A percentile compares a stretch with the other conserved stretches of the same genome.
These are phyloP conservation scores for Kazachstania bromeliacearum DNA, from an alignment of 805 yeast genomes.

Conservation along the genomic window DNA sequence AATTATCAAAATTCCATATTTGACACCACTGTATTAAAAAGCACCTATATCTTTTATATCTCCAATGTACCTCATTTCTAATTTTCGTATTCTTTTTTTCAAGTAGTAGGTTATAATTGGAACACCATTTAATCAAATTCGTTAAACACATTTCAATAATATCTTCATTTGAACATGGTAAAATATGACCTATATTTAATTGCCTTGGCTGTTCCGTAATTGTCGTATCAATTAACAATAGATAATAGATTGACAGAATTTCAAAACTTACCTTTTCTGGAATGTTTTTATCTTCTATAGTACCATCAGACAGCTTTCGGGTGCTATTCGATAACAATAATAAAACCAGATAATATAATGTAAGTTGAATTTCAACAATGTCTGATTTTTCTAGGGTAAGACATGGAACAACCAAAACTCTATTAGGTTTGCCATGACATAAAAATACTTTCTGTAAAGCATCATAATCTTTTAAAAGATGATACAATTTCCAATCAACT, in stretches of 20 bases:
- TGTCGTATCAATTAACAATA: constrained; percentile 15
- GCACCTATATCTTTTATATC: constrained; percentile 15
- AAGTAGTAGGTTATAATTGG: background rate
- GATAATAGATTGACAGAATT: constrained; percentile 23
- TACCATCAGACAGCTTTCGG: background rate
- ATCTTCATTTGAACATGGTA: constrained; percentile 24
- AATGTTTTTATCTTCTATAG: background rate
- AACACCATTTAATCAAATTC: constrained; percentile 9
- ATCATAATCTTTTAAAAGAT: constrained; percentile 20
- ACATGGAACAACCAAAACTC: background rate
- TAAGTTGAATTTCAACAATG: constrained; percentile 22
- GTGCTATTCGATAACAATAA: constrained; percentile 3
- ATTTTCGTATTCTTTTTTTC: constrained; percentile 1
- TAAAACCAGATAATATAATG: constrained; percentile 20
- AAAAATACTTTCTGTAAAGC: background rate
- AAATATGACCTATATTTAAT: constrained; percentile 17
- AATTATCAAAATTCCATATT: constrained; percentile 10
- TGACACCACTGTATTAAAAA: constrained; percentile 21
- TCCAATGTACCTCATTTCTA: constrained; percentile 14
- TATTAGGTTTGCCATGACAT: background rate
- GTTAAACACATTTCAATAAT: constrained; percentile 19
- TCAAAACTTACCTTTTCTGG: constrained; percentile 21
- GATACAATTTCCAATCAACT: constrained; percentile 19
- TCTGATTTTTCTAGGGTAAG: constrained; percentile 16
- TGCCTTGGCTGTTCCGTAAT: constrained; percentile 15